A percentile compares a stretch with the other conserved stretches of the same genome.
Evolutionary conservation across 306 rosid species (phyloP).

Genomic region (Benincasa hispida): DNA sequence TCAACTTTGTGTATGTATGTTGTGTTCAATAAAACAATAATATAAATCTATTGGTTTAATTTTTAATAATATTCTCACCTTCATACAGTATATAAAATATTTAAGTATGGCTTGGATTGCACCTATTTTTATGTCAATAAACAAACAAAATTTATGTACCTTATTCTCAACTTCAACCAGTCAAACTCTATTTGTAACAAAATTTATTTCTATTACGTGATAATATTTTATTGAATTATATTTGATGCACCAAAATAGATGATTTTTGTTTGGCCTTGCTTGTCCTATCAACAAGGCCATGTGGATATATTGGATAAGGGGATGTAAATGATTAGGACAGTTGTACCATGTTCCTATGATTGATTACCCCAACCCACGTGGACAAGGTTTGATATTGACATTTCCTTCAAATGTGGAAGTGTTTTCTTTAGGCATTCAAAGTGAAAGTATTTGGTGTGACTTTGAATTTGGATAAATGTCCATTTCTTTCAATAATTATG

Average conservation of each 20-base stretch:
- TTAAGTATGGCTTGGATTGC: no score
- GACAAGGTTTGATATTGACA: neutral
- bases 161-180: neutral
- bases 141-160: no score
- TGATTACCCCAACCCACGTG: neutral
- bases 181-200: neutral
- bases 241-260: no score
- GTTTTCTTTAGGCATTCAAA: no score
- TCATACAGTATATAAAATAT: no score
- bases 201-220: no score
- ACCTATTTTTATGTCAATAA: no score
- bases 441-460: neutral
- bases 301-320: neutral
- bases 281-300: neutral
- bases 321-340: neutral
- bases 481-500: no score
- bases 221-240: no score
- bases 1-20: neutral
- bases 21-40: neutral
- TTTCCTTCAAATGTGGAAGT: neutral
- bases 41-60: neutral
- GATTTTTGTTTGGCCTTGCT: neutral
- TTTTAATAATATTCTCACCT: neutral
- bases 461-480: neutral
- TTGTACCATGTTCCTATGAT: slow-evolving; percentile 12